Conservation (phyloP, 148 eudicot genomes). For the Vaccinium myrtillus region DNA sequence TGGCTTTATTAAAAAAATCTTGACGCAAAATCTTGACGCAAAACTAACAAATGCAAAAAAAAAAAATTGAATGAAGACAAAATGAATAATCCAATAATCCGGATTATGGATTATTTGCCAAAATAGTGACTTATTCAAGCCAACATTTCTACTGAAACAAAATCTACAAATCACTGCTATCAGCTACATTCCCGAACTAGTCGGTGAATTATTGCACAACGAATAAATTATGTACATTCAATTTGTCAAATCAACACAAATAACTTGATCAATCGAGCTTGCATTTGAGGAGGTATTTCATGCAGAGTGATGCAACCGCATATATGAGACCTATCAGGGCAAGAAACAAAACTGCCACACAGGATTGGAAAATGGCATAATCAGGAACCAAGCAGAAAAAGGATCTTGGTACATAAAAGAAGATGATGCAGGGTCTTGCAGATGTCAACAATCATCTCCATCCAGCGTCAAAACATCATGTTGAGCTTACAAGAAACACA, state of each 20-base stretch:
- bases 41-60: too few species aligned
- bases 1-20: too few species aligned
- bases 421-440: neutral
- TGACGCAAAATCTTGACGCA: too few species aligned
- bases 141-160: neutral
- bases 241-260: neutral
- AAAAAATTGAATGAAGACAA: too few species aligned
- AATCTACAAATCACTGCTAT: neutral
- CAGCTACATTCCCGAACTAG: neutral
- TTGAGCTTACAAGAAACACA: too few species aligned
- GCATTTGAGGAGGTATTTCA: slow-evolving; percentile 27
- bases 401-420: neutral
- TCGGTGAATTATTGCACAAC: neutral
- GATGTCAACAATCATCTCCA: neutral
- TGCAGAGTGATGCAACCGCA: slow-evolving; percentile 9
- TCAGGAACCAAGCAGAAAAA: neutral
- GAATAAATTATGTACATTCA: neutral
- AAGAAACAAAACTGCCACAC: slow-evolving; percentile 28
- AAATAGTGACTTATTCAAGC: neutral
- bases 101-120: too few species aligned
- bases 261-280: slow-evolving; percentile 31
- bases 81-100: too few species aligned
- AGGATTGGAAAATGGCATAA: neutral
- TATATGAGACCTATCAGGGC: slow-evolving; percentile 24
- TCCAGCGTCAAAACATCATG: neutral